Evolutionary conservation across 106 monocot species (phyloP).

Genomic region (Acanthochlamys bracteata): DNA sequence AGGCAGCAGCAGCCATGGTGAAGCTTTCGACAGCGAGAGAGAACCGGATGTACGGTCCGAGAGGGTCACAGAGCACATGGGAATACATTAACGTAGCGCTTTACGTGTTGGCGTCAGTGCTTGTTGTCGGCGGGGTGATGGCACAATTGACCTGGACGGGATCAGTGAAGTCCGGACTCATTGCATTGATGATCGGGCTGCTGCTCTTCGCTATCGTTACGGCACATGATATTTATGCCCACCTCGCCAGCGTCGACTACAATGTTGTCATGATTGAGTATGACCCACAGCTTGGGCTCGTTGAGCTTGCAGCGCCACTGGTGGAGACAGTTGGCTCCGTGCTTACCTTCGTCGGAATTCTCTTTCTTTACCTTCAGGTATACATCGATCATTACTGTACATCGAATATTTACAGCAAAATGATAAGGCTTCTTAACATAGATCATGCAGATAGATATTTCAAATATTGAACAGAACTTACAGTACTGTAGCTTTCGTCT

Average conservation of each 20-base stretch:
- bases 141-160: slow-evolving; percentile 23
- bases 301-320: slow-evolving; percentile 61
- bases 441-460: background rate
- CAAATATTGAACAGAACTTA: background rate
- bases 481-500: background rate
- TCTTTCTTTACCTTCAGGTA: slow-evolving; percentile 64
- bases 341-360: slow-evolving; percentile 30
- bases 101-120: slow-evolving; percentile 34
- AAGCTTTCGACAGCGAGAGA: slow-evolving; percentile 79
- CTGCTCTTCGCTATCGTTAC: slow-evolving; percentile 34
- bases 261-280: slow-evolving; percentile 29
- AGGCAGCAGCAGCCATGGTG: slow-evolving; percentile 41
- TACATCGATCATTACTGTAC: background rate
- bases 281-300: slow-evolving; percentile 61
- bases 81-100: slow-evolving; percentile 85
- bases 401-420: background rate
- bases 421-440: background rate
- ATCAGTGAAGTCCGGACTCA: slow-evolving; percentile 37
- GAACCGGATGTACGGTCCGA: slow-evolving; percentile 50
- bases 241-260: slow-evolving; percentile 61
- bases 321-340: slow-evolving; percentile 36
- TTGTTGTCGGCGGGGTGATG: slow-evolving; percentile 40
- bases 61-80: slow-evolving; percentile 36
- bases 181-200: slow-evolving; percentile 38
- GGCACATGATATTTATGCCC: slow-evolving; percentile 67